Conservation (phyloP, 169 alveolate genomes). For the Plasmodium blacklocki region DNA sequence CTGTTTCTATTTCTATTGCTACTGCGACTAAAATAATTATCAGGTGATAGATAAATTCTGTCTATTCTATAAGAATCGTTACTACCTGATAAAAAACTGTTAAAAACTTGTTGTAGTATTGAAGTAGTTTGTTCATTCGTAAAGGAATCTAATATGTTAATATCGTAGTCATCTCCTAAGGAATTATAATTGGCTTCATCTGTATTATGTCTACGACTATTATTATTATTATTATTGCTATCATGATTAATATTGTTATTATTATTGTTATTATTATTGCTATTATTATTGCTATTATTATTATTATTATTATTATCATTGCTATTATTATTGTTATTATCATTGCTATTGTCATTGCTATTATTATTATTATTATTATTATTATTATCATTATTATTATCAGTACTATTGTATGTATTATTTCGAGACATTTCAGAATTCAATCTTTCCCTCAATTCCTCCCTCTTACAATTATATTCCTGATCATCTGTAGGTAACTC, state of each 20-base stretch:
- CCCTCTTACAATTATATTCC: conserved; percentile 90
- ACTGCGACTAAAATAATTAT: neutral
- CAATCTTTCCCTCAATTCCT: conserved; percentile 78
- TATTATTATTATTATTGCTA: neutral
- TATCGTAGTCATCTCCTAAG: conserved; percentile 27
- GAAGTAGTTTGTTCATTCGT: conserved; percentile 20
- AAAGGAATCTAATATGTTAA: conserved; percentile 18
- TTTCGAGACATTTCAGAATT: conserved; percentile 80
- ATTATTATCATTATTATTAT: neutral
- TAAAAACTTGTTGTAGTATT: conserved; percentile 49
- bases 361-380: neutral
- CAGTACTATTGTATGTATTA: conserved; percentile 12
- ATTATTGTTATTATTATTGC: too few relatives aligned
- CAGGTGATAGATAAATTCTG: conserved; percentile 9
- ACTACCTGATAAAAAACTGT: conserved; percentile 26
- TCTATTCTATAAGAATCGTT: conserved; percentile 17
- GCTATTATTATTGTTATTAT: neutral
- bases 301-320: neutral
- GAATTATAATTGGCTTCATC: conserved; percentile 9
- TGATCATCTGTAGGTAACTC: conserved; percentile 96
- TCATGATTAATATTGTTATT: neutral
- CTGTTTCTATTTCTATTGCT: conserved; percentile 15
- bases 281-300: too few relatives aligned
- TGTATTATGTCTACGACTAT: neutral
- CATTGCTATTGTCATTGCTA: neutral